Evolutionary conservation across 2,329 filamentous ascomycete genomes (phyloP).

Genomic region (Aspergillus bombycis): DNA sequence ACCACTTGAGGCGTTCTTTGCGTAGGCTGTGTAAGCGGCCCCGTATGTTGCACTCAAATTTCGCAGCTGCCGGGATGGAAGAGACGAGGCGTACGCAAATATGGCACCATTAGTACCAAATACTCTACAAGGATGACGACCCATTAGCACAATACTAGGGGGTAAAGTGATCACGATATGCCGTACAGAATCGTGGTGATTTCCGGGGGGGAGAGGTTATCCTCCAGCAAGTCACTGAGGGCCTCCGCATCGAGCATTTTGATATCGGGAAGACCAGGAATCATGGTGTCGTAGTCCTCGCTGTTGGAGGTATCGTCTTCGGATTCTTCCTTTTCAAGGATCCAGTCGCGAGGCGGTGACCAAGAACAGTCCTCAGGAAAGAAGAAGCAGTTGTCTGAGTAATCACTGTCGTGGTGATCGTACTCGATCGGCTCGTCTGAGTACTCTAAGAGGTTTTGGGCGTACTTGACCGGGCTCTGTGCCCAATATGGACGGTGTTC

Average conservation of each 20-base stretch:
- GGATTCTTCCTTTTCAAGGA: conserved; percentile 29
- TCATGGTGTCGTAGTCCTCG: conserved; percentile 38
- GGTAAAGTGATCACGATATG: neutral
- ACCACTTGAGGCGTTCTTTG: conserved; percentile 43
- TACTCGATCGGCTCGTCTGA: conserved; percentile 47
- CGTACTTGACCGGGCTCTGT: conserved; percentile 40
- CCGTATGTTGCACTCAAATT: conserved; percentile 48
- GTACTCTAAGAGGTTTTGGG: conserved; percentile 43
- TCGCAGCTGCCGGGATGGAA: conserved; percentile 44
- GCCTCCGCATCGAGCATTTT: conserved; percentile 49
- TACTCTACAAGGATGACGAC: conserved; percentile 31
- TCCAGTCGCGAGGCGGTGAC: conserved; percentile 37
- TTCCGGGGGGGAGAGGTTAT: conserved; percentile 47
- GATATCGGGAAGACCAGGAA: conserved; percentile 46
- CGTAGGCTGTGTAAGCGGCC: conserved; percentile 48
- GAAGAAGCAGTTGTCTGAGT: conserved; percentile 48
- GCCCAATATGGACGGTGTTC: conserved; percentile 44
- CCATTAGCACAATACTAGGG: conserved; percentile 8
- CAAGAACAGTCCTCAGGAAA: conserved; percentile 49
- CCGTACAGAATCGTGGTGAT: conserved; percentile 48
- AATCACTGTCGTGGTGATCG: conserved; percentile 47
- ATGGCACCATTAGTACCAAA: conserved; percentile 49
- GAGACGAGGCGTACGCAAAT: conserved; percentile 46
- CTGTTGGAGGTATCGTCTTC: conserved; percentile 17
- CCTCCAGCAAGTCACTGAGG: conserved; percentile 44